A percentile compares a stretch with the other conserved stretches of the same genome.
phyloP scores from a whole-genome alignment of 192 early-diverging fungal genomes.

The Funneliformis mosseae region DNA sequence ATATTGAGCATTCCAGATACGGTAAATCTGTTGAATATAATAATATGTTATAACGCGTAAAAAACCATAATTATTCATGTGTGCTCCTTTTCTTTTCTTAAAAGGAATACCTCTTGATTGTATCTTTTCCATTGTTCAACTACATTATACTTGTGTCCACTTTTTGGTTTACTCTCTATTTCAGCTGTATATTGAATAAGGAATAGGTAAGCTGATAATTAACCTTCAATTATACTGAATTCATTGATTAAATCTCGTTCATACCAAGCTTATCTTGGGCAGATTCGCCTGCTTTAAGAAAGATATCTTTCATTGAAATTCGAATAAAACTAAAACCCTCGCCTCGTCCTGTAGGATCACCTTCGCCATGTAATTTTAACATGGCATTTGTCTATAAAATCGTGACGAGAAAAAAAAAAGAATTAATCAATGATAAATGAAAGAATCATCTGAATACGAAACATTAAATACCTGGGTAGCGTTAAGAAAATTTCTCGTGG shows the following conservation, averaged over 20 bases:
- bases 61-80: neutral
- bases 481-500: conserved; percentile 93
- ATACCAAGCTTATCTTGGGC: conserved; percentile 75
- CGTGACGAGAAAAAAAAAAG: neutral
- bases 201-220: neutral
- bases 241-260: neutral
- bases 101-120: conserved; percentile 69
- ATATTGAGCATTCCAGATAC: conserved; percentile 93
- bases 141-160: conserved; percentile 81
- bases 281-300: conserved; percentile 83
- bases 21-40: conserved; percentile 58
- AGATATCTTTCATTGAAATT: conserved; percentile 97
- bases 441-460: neutral
- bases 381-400: conserved; percentile 73
- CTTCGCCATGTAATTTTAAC: conserved; percentile 94
- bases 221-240: neutral
- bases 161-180: conserved; percentile 80
- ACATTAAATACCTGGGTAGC: conserved; percentile 64
- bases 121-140: conserved; percentile 96
- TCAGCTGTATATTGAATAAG: conserved; percentile 51
- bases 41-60: neutral
- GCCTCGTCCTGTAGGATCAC: conserved; percentile 92
- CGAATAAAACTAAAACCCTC: conserved; percentile 99
- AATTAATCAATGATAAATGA: neutral
- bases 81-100: neutral